Conservation (phyloP, 2,329 filamentous ascomycete species). For the Aspergillus awamori region DNA sequence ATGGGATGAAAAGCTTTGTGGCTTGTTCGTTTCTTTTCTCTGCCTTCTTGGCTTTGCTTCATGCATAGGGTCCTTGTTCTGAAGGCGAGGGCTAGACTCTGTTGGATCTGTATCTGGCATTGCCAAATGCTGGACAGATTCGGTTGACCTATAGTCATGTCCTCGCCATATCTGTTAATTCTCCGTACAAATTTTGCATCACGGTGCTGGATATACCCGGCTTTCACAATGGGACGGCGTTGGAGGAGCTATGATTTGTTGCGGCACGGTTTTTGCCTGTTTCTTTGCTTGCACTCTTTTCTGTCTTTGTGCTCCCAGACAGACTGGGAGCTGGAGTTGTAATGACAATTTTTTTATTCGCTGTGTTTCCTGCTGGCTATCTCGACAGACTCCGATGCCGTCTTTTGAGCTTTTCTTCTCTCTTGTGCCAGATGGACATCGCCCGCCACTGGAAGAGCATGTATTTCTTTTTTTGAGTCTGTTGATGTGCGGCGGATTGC, state of each 20-base stretch:
- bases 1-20: constrained; percentile 28
- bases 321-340: constrained; percentile 17
- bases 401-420: neutral
- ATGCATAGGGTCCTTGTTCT: constrained; percentile 27
- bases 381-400: neutral
- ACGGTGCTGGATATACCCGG: constrained; percentile 54
- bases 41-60: constrained; percentile 21
- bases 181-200: constrained; percentile 48
- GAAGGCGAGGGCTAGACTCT: constrained; percentile 19
- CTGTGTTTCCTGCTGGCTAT: constrained; percentile 5
- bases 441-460: neutral
- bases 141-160: constrained; percentile 16
- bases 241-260: constrained; percentile 30
- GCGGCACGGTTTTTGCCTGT: constrained; percentile 20
- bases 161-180: constrained; percentile 27
- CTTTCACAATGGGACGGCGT: constrained; percentile 47
- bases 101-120: constrained; percentile 10
- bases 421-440: neutral
- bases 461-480: neutral
- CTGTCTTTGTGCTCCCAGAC: constrained; percentile 11
- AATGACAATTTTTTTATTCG: constrained; percentile 2
- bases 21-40: constrained; percentile 21
- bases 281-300: constrained; percentile 18
- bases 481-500: neutral
- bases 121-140: constrained; percentile 13